Percentiles rank a stretch among this genome's conserved stretches.
Evolutionary conservation across 257 asterid species (phyloP).

Genomic region (Schizonepeta tenuifolia): DNA sequence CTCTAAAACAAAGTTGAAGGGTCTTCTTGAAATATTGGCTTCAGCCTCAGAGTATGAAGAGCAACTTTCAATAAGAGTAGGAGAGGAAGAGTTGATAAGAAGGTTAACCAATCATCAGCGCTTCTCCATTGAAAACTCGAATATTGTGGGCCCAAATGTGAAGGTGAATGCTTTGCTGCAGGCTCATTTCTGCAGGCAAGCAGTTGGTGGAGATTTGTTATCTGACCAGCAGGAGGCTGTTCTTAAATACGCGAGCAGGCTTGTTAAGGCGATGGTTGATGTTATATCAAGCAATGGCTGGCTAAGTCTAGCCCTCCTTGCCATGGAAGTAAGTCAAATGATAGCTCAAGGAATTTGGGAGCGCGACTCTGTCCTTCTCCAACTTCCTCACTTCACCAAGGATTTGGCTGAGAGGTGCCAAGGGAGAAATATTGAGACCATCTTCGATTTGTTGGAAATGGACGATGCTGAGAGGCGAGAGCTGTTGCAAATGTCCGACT

Average conservation of each 20-base stretch:
- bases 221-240: conserved; percentile 56
- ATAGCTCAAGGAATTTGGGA: conserved; percentile 69
- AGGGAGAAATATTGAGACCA: conserved; percentile 45
- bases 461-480: conserved; percentile 60
- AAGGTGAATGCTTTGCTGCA: conserved; percentile 60
- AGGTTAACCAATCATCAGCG: conserved; percentile 52
- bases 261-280: conserved; percentile 64
- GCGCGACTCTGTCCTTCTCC: conserved; percentile 60
- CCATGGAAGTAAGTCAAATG: conserved; percentile 72
- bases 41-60: conserved; percentile 64
- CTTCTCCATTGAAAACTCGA: conserved; percentile 57
- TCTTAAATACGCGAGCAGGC: conserved; percentile 48
- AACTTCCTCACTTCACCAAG: conserved; percentile 61
- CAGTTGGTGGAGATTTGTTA: conserved; percentile 51
- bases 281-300: conserved; percentile 65
- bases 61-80: conserved; percentile 58
- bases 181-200: conserved; percentile 59
- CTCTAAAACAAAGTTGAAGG: conserved; percentile 57
- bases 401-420: conserved; percentile 53
- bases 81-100: conserved; percentile 61
- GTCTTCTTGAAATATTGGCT: conserved; percentile 58
- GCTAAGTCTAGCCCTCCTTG: conserved; percentile 58
- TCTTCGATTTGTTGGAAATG: conserved; percentile 57
- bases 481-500: conserved; percentile 57
- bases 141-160: conserved; percentile 45